Conservation (phyloP, 306 rosid species). For the Quercus robur region DNA sequence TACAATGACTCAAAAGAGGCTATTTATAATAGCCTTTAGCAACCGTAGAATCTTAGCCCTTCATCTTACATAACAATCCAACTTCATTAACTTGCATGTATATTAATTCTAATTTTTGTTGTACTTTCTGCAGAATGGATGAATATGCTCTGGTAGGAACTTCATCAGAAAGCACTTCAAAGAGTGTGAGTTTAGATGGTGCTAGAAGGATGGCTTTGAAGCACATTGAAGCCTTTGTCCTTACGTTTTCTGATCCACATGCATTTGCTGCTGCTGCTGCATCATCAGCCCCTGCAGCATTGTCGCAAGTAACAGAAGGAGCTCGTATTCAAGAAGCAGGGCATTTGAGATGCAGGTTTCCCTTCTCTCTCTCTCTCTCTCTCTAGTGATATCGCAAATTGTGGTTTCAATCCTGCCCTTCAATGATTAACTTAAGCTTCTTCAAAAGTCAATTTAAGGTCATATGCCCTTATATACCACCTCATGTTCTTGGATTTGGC, state of each 20-base stretch:
- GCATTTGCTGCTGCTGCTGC: conserved; percentile 87
- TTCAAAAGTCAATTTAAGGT: too few species aligned
- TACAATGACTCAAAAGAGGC: too few species aligned
- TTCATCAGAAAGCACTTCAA: conserved; percentile 69
- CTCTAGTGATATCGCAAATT: not conserved
- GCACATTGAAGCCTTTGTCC: conserved; percentile 88
- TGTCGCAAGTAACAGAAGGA: conserved; percentile 86
- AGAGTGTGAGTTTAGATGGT: conserved; percentile 92
- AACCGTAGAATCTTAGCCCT: too few species aligned
- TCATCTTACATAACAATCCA: too few species aligned
- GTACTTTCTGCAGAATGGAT: conserved; percentile 80
- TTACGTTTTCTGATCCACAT: conserved; percentile 79
- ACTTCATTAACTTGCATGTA: not conserved
- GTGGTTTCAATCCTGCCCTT: not conserved
- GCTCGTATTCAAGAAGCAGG: conserved; percentile 98
- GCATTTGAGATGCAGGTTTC: conserved; percentile 97
- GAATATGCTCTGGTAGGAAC: conserved; percentile 72
- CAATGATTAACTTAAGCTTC: too few species aligned
- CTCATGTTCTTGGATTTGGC: too few species aligned
- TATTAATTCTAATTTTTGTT: conserved; percentile 14
- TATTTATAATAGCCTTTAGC: too few species aligned
- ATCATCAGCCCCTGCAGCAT: conserved; percentile 86
- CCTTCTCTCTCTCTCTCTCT: conserved; percentile 19
- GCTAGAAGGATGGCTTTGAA: conserved; percentile 95
- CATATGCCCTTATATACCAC: too few species aligned